phyloP scores from a whole-genome alignment of 768 basidiomycete species.

The Crassisporium funariophilum region DNA sequence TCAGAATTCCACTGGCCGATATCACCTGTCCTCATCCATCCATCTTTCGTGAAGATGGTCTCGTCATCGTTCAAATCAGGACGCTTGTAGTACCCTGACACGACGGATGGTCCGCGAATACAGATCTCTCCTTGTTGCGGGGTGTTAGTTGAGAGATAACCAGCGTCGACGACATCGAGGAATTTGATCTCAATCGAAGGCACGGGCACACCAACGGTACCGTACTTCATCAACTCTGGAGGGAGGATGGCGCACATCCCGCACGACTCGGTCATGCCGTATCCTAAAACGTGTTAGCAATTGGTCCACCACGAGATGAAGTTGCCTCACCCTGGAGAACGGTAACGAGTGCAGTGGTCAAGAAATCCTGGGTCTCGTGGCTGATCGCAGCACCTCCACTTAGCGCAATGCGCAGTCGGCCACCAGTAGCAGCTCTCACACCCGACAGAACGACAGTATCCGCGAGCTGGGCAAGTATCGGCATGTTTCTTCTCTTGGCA shows the following conservation, averaged over 20 bases:
- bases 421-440: conserved; percentile 85
- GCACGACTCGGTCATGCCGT: conserved; percentile 96
- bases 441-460: conserved; percentile 77
- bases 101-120: conserved; percentile 85
- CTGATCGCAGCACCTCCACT: conserved; percentile 89
- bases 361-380: conserved; percentile 88
- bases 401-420: conserved; percentile 76
- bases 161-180: conserved; percentile 79
- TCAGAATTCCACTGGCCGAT: conserved; percentile 94
- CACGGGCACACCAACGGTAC: conserved; percentile 81
- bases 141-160: conserved; percentile 73
- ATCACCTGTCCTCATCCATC: conserved; percentile 94
- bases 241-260: conserved; percentile 90
- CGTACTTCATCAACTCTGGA: conserved; percentile 76
- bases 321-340: conserved; percentile 75
- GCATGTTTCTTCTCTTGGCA: conserved; percentile 72
- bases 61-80: conserved; percentile 87
- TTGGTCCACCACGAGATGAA: neutral
- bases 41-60: conserved; percentile 82
- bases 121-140: conserved; percentile 87
- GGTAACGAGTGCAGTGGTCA: conserved; percentile 76
- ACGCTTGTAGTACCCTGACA: conserved; percentile 89
- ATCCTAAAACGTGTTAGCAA: conserved; percentile 52
- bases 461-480: conserved; percentile 64
- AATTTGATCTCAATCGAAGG: conserved; percentile 91